phyloP scores from a whole-genome alignment of 78 protist species.

The Cyanophora paradoxa region DNA sequence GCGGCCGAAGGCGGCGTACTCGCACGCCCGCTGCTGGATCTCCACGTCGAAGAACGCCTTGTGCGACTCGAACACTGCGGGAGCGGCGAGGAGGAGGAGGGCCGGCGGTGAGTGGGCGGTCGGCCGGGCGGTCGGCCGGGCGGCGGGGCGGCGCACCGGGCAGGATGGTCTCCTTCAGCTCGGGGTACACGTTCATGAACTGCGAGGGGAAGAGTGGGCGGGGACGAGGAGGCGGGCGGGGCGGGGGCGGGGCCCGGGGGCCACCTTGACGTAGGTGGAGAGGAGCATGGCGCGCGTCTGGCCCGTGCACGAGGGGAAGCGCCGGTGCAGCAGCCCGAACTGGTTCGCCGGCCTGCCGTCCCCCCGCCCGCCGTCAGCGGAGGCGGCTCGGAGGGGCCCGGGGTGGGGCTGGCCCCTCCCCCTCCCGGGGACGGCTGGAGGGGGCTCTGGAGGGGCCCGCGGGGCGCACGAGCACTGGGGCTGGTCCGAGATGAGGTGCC shows the following conservation, averaged over 20 bases:
- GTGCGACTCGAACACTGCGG: constrained; percentile 32
- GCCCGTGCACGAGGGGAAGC: constrained; percentile 13
- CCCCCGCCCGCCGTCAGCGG: background rate
- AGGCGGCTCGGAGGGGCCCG: background rate
- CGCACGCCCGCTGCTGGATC: constrained; percentile 96
- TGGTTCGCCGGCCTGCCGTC: constrained; percentile 25
- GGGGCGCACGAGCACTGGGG: constrained; percentile 13
- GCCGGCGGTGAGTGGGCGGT: background rate
- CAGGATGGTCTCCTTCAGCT: constrained; percentile 39
- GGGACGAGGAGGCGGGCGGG: too few relatives aligned
- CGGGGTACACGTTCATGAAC: constrained; percentile 73
- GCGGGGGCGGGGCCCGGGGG: too few relatives aligned
- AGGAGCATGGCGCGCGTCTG: constrained; percentile 72
- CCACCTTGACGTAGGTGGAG: constrained; percentile 78
- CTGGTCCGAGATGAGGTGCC: constrained; percentile 70
- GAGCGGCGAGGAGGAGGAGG: background rate
- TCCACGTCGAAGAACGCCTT: constrained; percentile 65
- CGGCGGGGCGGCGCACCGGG: background rate
- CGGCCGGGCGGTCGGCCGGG: background rate
- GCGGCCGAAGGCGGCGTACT: constrained; percentile 61
- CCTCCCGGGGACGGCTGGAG: too few relatives aligned
- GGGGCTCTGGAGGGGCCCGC: background rate
- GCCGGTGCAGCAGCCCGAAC: constrained; percentile 53
- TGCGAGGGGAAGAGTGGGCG: too few relatives aligned
- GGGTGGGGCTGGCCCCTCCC: too few relatives aligned